Evolutionary conservation across 2,329 filamentous ascomycete species (phyloP), one percentile per base, ranked within the genome.

Genomic region (Colletotrichum sojae): DNA sequence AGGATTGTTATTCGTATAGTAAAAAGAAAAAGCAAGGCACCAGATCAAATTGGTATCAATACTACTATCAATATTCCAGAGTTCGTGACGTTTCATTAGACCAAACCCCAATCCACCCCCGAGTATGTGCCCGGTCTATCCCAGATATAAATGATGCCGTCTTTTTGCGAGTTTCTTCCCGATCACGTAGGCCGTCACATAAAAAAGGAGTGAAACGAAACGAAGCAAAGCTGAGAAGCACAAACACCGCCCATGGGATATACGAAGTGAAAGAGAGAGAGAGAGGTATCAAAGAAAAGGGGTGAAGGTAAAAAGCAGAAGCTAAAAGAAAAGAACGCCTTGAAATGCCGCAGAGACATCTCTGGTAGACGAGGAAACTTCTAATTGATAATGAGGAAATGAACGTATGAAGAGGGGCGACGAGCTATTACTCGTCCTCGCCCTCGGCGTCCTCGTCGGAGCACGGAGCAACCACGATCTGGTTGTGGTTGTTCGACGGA

Each of bases 361-460:
- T 53, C 39, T 49, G 31, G 15, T 51, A 49, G 43, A 51, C n/a
- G 45, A 22, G 31, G n/a, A 15, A 16, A 46, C 55, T n/a, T 6
- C 20, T 48, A 20, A 8, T 4, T 39, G 40, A 45, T 27, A 31
- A 15, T 9, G 20, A 54, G 20, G 52, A 18, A 59, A 46, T 20
- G 6, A 58, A 48, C 18, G 20, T 36, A 65, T 13, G 51, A 36
- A 36, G 10, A 10, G 31, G 54, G 6, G 16, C 9, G 9, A 16
- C 27, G 18, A 31, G 18, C 13, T n/a, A 49, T 46, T 63, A 58
- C 25, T 72, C 69, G 18, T 71, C 69, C 43, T 72, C 71, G 9
- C 71, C 71, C 48, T 72, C 71, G 2, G 71, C 71, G 27, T 72
- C 71, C n/a, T 69, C 69, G 15, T 65, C 64, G 18, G 63, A 68